Percentiles rank a stretch among this genome's conserved stretches.
Conservation (phyloP, 345 rosid species). For the Diplotaxis tenuifolia region DNA sequence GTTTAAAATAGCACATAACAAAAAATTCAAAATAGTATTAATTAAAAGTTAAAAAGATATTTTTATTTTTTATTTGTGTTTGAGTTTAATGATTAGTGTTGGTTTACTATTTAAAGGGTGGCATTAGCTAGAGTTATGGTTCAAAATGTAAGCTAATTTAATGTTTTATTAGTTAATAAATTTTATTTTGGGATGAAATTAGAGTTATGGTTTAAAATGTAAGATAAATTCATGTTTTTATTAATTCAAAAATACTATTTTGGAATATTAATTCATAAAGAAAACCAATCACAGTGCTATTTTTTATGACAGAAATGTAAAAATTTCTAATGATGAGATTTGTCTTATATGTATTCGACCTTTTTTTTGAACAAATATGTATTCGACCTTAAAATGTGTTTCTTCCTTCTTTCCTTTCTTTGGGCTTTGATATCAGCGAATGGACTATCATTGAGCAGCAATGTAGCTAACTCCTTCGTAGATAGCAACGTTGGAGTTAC, state of each 20-base stretch:
- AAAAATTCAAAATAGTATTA: too few species aligned
- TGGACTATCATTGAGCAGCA: slow-evolving; percentile 28
- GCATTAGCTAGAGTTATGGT: too few species aligned
- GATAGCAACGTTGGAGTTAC: slow-evolving; percentile 32
- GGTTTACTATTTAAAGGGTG: background rate
- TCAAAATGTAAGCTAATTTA: background rate
- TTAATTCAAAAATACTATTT: too few species aligned
- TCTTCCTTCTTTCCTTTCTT: background rate
- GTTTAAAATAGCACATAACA: background rate
- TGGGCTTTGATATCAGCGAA: slow-evolving; percentile 20
- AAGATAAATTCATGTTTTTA: too few species aligned
- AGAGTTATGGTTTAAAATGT: too few species aligned
- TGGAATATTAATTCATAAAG: too few species aligned
- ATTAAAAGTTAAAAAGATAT: too few species aligned
- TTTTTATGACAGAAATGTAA: background rate
- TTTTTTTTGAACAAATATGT: too few species aligned
- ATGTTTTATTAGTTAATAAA: too few species aligned
- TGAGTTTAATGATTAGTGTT: background rate
- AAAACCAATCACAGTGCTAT: too few species aligned
- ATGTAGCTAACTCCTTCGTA: slow-evolving; percentile 26
- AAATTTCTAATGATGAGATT: background rate
- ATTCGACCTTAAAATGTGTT: background rate
- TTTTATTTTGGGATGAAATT: background rate
- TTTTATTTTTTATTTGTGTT: background rate
- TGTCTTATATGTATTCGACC: background rate